Conservation (phyloP, 2,329 filamentous ascomycete species). For the Ophiostoma himal-ulmi region DNA sequence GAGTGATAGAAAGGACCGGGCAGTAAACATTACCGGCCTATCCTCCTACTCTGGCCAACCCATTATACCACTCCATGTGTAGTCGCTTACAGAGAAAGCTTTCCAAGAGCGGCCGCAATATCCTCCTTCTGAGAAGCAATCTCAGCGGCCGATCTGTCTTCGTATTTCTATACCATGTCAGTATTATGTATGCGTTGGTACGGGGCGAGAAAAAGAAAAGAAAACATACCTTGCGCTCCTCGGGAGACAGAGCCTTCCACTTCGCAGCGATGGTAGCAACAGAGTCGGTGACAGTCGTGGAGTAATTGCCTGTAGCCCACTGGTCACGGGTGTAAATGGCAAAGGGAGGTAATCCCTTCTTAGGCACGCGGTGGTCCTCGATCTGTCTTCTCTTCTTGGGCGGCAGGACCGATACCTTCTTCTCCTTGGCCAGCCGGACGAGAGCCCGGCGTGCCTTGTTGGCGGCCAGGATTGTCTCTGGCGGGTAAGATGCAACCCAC, state of each 20-base stretch:
- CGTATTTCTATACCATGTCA: background rate
- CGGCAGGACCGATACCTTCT: constrained; percentile 23
- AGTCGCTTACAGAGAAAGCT: background rate
- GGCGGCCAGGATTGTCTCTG: constrained; percentile 39
- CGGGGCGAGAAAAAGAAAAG: too few relatives aligned
- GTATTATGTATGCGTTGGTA: background rate
- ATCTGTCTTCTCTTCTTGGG: constrained; percentile 33
- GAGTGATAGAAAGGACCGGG: background rate
- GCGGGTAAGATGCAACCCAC: constrained; percentile 45
- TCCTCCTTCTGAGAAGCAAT: background rate
- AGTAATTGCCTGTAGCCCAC: constrained; percentile 32
- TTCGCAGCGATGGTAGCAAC: constrained; percentile 31
- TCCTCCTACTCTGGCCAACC: too few relatives aligned
- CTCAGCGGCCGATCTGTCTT: background rate
- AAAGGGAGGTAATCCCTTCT: constrained; percentile 34
- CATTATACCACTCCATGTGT: background rate
- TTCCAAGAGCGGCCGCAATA: background rate
- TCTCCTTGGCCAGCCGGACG: constrained; percentile 31
- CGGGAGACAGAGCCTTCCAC: constrained; percentile 41
- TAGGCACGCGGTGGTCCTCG: constrained; percentile 45
- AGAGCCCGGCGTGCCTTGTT: constrained; percentile 45
- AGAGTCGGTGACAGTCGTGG: constrained; percentile 24
- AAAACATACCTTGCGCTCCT: constrained; percentile 40
- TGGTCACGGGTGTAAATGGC: constrained; percentile 37
- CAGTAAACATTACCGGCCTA: background rate